Percentiles rank a stretch among this genome's conserved stretches.
Evolutionary conservation across 192 early-diverging fungal species (phyloP).

Genomic region (Dimargaris xerosporica): DNA sequence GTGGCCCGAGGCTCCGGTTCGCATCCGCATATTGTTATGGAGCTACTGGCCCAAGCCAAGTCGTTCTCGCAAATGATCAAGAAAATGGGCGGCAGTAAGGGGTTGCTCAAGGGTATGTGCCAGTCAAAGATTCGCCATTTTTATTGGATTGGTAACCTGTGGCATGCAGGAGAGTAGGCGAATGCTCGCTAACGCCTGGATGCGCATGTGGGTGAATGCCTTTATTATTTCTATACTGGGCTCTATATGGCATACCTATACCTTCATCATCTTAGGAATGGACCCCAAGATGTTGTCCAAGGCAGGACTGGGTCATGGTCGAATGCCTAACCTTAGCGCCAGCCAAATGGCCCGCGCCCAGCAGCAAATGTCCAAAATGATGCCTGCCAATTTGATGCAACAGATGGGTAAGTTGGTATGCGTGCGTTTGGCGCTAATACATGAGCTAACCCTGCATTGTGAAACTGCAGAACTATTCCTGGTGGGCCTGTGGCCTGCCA

Average conservation of each 20-base stretch:
- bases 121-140: too few relatives aligned
- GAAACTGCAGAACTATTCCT: too few relatives aligned
- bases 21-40: conserved; percentile 67
- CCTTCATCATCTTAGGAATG: conserved; percentile 34
- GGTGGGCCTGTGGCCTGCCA: too few relatives aligned
- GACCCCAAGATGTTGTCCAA: conserved; percentile 36
- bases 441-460: too few relatives aligned
- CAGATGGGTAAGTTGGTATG: conserved; percentile 39
- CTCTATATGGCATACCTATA: too few relatives aligned
- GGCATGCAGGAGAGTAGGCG: too few relatives aligned
- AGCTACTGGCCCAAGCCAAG: conserved; percentile 57
- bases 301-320: conserved; percentile 14
- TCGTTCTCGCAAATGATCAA: conserved; percentile 79
- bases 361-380: conserved; percentile 46
- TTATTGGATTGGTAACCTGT: too few relatives aligned
- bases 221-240: too few relatives aligned
- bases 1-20: conserved; percentile 78
- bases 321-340: conserved; percentile 27
- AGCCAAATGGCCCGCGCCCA: conserved; percentile 48
- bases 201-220: too few relatives aligned
- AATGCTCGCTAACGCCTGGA: too few relatives aligned
- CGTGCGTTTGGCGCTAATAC: too few relatives aligned
- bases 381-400: conserved; percentile 53
- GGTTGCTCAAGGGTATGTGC: conserved; percentile 53
- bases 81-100: conserved; percentile 83